Evolutionary conservation across 108 stramenopile genomes (phyloP).

Genomic region (Nannochloropsis gaditana): DNA sequence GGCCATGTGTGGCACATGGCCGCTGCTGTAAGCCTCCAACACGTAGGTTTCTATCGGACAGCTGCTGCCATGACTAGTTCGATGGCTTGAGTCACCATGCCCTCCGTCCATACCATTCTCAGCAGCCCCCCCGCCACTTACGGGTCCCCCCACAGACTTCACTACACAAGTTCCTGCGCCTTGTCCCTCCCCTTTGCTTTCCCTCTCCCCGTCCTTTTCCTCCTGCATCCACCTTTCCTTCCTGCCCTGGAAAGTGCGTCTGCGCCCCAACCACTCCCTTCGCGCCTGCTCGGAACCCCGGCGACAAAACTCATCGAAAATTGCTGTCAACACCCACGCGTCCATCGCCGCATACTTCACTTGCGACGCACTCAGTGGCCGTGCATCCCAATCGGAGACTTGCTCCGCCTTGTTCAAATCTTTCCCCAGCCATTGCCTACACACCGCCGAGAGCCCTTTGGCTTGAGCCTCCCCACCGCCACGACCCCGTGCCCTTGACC

Average conservation of each 20-base stretch:
- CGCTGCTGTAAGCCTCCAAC: neutral
- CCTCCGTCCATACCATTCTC: neutral
- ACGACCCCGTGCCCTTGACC: neutral
- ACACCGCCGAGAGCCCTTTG: neutral
- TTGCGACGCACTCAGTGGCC: neutral
- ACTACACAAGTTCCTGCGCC: too few species aligned
- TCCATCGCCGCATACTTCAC: neutral
- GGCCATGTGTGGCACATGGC: neutral
- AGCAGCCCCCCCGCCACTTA: neutral
- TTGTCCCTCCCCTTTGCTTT: neutral
- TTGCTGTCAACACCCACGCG: constrained; percentile 16
- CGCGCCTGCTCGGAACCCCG: neutral
- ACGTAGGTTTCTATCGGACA: neutral
- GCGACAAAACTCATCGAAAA: neutral
- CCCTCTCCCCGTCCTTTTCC: neutral
- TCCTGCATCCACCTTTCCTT: neutral
- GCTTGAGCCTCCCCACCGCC: neutral
- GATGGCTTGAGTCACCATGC: neutral
- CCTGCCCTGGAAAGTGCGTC: neutral
- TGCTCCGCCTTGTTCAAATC: neutral
- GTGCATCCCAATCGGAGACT: constrained; percentile 2
- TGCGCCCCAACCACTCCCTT: neutral
- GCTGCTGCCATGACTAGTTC: neutral
- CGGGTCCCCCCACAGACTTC: neutral
- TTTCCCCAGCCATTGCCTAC: constrained; percentile 8